Conservation (phyloP, 2,329 filamentous ascomycete species). For the Colletotrichum chlorophyti region DNA sequence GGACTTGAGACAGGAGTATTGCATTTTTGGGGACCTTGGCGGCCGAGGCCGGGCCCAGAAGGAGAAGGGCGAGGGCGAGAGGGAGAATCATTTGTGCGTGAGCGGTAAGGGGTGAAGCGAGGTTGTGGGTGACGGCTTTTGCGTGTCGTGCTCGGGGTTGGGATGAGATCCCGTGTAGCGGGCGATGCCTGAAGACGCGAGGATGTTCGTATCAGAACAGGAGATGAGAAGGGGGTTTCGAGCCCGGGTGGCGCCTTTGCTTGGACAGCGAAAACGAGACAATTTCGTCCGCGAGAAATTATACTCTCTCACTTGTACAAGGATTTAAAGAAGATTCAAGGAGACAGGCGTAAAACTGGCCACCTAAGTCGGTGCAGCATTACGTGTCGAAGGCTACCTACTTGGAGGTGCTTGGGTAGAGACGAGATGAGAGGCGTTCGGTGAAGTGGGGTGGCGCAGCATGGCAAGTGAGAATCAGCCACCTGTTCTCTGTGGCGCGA, state of each 20-base stretch:
- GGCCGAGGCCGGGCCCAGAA: conserved; percentile 29
- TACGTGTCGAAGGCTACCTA: too few relatives aligned
- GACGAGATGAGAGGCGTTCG: background rate
- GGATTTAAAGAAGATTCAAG: too few relatives aligned
- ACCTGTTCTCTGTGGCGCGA: conserved; percentile 15
- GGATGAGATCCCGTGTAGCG: background rate
- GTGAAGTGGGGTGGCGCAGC: conserved; percentile 9
- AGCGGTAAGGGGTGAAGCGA: background rate
- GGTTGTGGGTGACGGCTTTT: background rate
- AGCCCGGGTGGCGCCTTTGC: background rate
- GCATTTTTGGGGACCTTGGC: conserved; percentile 51
- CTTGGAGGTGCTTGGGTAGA: too few relatives aligned
- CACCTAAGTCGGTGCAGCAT: too few relatives aligned
- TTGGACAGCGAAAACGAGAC: too few relatives aligned
- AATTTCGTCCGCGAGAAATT: too few relatives aligned
- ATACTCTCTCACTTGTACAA: too few relatives aligned
- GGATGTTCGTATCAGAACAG: background rate
- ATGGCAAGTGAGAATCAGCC: conserved; percentile 5
- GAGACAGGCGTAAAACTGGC: too few relatives aligned
- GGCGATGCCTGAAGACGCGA: background rate
- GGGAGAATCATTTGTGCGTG: conserved; percentile 36
- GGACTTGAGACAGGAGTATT: conserved; percentile 68
- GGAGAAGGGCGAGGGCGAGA: conserved; percentile 30
- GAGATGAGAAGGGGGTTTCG: background rate
- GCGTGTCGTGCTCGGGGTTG: conserved; percentile 1